These are phyloP conservation scores for Gossypium trilobum DNA, from an alignment of 441 rosid species.

Conservation along the genomic window DNA sequence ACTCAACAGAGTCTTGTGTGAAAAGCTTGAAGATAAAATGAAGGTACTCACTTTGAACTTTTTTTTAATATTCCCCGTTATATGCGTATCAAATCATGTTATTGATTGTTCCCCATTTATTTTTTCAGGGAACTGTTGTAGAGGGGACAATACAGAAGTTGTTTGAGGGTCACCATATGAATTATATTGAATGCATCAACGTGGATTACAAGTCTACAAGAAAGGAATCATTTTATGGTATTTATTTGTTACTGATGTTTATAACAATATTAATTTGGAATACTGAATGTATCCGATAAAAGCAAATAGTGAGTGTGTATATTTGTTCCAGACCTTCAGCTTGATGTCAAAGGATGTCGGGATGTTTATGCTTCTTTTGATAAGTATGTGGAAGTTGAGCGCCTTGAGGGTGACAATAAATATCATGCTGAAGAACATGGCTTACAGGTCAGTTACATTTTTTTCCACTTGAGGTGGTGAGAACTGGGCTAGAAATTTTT, in stretches of 20 bases:
- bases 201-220: slow-evolving; percentile 90
- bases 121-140: slow-evolving; percentile 74
- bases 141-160: slow-evolving; percentile 91
- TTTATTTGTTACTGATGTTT: slow-evolving; percentile 9
- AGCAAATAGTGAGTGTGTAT: not conserved
- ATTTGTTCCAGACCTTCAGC: slow-evolving; percentile 69
- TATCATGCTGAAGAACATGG: slow-evolving; percentile 88
- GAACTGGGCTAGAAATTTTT: not conserved
- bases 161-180: slow-evolving; percentile 92
- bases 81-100: slow-evolving; percentile 9
- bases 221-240: slow-evolving; percentile 90
- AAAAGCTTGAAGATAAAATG: slow-evolving; percentile 94
- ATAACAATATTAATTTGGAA: not conserved
- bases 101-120: not conserved
- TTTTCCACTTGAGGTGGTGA: not conserved
- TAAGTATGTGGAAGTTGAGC: slow-evolving; percentile 93
- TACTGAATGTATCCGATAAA: not conserved
- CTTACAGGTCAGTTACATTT: slow-evolving; percentile 56
- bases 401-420: slow-evolving; percentile 92
- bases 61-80: not conserved
- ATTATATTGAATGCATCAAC: slow-evolving; percentile 84
- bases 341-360: slow-evolving; percentile 93
- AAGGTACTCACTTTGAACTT: slow-evolving; percentile 38
- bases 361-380: slow-evolving; percentile 96
- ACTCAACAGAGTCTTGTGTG: slow-evolving; percentile 75